These are phyloP conservation scores for Anthoceros angustus DNA, from an alignment of 225 moss, liverwort and hornwort species.

Conservation along the genomic window DNA sequence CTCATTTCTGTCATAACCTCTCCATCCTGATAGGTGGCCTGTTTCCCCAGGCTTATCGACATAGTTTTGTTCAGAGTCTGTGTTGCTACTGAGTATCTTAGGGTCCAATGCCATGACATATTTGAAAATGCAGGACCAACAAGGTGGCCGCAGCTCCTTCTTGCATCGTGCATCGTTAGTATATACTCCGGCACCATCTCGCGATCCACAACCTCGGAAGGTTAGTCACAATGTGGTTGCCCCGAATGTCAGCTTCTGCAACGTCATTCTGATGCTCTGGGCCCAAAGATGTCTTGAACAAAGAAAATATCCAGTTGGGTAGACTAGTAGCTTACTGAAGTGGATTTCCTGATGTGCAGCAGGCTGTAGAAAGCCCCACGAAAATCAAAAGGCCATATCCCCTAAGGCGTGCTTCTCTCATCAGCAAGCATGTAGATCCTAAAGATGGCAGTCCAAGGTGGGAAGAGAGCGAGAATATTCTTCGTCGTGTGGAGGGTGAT, in stretches of 20 bases:
- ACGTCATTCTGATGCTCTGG: no score
- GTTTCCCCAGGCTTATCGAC: not conserved
- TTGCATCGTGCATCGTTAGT: slow-evolving; percentile 52
- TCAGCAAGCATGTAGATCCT: slow-evolving; percentile 22
- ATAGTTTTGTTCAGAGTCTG: no score
- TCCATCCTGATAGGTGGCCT: not conserved
- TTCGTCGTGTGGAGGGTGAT: slow-evolving; percentile 39
- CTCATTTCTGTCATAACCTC: not conserved
- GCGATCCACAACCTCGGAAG: slow-evolving; percentile 37
- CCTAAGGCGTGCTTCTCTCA: slow-evolving; percentile 23
- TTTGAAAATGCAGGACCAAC: slow-evolving; percentile 35
- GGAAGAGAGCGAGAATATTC: slow-evolving; percentile 59
- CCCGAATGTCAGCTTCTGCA: no score
- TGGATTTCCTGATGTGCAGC: not conserved
- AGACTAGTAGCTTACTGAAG: not conserved
- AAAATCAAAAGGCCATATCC: slow-evolving; percentile 30
- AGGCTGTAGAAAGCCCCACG: slow-evolving; percentile 43
- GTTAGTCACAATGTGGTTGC: not conserved
- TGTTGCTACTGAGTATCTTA: not conserved
- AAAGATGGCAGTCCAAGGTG: slow-evolving; percentile 36
- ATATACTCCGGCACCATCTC: slow-evolving; percentile 50
- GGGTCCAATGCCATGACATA: not conserved
- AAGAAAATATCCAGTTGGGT: not conserved
- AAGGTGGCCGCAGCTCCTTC: slow-evolving; percentile 47
- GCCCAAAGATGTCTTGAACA: not conserved